A percentile compares a stretch with the other conserved stretches of the same genome.
phyloP scores from a whole-genome alignment of 768 basidiomycete species.

The Stropharia rugosoannulata region DNA sequence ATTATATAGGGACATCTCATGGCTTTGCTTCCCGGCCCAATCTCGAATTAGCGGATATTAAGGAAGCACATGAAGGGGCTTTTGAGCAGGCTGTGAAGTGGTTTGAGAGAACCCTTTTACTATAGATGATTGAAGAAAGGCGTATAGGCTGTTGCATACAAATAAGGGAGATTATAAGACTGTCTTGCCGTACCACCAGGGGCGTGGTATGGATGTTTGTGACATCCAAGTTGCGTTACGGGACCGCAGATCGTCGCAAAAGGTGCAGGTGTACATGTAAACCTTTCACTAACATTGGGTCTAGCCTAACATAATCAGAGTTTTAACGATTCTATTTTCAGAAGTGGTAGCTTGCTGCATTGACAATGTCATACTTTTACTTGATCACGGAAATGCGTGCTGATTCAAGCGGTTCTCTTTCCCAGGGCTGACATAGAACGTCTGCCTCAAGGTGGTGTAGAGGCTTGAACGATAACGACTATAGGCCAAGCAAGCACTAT shows the following conservation, averaged over 20 bases:
- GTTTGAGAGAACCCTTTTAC: slow-evolving; percentile 38
- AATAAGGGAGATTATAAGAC: neutral
- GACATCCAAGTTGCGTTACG: too few relatives aligned
- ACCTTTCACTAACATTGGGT: too few relatives aligned
- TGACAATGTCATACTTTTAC: too few relatives aligned
- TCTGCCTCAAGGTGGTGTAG: neutral
- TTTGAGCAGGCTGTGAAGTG: slow-evolving; percentile 42
- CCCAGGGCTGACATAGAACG: neutral
- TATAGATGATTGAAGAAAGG: neutral
- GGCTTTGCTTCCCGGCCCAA: slow-evolving; percentile 47
- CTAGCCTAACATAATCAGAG: too few relatives aligned
- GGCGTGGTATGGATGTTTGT: too few relatives aligned
- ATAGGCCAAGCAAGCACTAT: neutral
- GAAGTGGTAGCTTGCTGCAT: too few relatives aligned
- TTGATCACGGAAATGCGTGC: neutral
- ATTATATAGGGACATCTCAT: slow-evolving; percentile 38
- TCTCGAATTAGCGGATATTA: slow-evolving; percentile 34
- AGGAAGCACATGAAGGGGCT: slow-evolving; percentile 39
- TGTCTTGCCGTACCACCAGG: too few relatives aligned
- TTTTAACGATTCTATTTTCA: too few relatives aligned
- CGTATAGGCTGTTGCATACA: neutral
- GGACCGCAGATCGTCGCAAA: too few relatives aligned
- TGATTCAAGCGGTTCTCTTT: neutral
- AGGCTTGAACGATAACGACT: neutral
- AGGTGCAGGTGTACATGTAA: too few relatives aligned